Conservation (phyloP, 805 yeast species). For the Candida methanosorbosa region DNA sequence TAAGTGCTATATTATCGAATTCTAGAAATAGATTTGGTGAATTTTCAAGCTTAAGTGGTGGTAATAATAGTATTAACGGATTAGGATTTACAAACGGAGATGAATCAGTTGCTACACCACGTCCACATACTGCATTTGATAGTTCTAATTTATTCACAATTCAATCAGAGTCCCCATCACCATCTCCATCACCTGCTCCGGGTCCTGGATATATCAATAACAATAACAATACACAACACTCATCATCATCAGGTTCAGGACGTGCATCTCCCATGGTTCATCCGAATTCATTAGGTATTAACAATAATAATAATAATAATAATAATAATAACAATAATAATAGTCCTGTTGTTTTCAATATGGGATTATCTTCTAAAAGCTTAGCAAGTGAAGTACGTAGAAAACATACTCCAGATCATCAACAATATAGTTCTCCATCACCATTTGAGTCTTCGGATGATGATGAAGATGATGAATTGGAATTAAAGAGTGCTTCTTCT, state of each 20-base stretch:
- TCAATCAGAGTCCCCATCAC: slow-evolving; percentile 2
- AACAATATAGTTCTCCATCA: neutral
- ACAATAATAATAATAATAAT: too few relatives aligned
- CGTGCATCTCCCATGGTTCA: too few relatives aligned
- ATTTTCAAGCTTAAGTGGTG: too few relatives aligned
- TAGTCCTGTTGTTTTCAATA: neutral
- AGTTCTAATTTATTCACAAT: slow-evolving; percentile 1
- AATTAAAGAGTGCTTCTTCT: neutral
- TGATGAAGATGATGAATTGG: slow-evolving; percentile 3
- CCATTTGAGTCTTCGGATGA: slow-evolving; percentile 10
- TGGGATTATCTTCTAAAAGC: neutral
- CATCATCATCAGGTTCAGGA: too few relatives aligned
- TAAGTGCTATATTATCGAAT: slow-evolving; percentile 28
- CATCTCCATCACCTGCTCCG: slow-evolving; percentile 7
- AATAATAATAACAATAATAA: too few relatives aligned
- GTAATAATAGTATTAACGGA: too few relatives aligned
- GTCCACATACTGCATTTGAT: too few relatives aligned
- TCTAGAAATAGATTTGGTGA: slow-evolving; percentile 5
- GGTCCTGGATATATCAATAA: too few relatives aligned
- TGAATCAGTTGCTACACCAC: too few relatives aligned
- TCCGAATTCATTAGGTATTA: too few relatives aligned
- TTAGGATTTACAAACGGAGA: too few relatives aligned
- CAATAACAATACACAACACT: too few relatives aligned
- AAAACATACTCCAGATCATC: neutral
- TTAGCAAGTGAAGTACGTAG: neutral